phyloP scores from a whole-genome alignment of 176 grass and related monocot species.

The Elaeis guineensis region DNA sequence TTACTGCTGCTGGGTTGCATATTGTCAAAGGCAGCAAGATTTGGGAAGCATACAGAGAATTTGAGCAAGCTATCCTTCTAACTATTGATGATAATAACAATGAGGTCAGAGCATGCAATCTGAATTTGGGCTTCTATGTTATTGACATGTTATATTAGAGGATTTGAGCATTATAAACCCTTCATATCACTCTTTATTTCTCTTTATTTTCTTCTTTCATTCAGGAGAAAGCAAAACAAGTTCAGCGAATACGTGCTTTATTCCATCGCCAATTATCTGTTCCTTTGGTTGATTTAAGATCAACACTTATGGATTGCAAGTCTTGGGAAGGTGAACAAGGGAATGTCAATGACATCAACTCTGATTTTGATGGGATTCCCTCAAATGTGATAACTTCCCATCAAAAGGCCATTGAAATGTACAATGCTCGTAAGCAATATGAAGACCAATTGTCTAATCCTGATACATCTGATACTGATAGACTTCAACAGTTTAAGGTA shows the following conservation, averaged over 20 bases:
- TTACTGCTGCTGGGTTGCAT: constrained; percentile 69
- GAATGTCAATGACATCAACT: constrained; percentile 51
- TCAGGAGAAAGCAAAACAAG: constrained; percentile 71
- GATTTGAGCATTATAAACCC: too few species aligned
- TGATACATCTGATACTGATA: constrained; percentile 47
- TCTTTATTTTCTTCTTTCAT: neutral
- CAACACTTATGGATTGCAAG: constrained; percentile 70
- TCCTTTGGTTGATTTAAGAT: constrained; percentile 63
- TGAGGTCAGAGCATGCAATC: constrained; percentile 20
- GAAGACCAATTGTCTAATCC: constrained; percentile 55
- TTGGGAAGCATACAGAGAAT: constrained; percentile 90
- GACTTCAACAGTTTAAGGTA: constrained; percentile 75
- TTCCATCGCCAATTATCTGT: constrained; percentile 90
- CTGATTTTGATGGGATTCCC: constrained; percentile 60
- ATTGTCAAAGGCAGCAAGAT: constrained; percentile 65
- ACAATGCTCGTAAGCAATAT: constrained; percentile 64
- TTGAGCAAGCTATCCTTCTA: constrained; percentile 75
- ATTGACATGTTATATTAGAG: neutral
- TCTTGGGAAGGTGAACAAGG: constrained; percentile 85
- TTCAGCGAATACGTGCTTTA: constrained; percentile 48
- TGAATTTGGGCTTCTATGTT: neutral
- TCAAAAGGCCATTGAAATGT: constrained; percentile 63
- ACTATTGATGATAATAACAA: constrained; percentile 45
- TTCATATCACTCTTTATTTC: too few species aligned
- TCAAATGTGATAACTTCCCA: constrained; percentile 56